These are phyloP conservation scores for Pulveroboletus frians DNA, from an alignment of 768 basidiomycete genomes.

Conservation along the genomic window DNA sequence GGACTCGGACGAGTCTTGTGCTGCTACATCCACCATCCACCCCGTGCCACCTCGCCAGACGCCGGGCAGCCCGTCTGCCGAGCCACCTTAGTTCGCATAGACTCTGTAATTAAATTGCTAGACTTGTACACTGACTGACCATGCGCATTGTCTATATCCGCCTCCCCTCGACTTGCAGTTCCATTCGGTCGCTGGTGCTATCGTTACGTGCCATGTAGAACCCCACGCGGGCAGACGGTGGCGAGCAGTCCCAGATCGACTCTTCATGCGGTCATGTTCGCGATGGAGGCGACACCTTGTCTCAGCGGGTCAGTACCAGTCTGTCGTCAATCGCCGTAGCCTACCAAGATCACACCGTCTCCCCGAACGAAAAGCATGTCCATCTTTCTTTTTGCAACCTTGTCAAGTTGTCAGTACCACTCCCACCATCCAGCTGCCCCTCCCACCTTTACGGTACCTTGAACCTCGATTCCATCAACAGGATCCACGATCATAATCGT, in stretches of 20 bases:
- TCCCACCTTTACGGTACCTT: conserved; percentile 62
- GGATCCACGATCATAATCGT: conserved; percentile 93
- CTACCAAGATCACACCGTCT: conserved; percentile 92
- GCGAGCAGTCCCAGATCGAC: neutral
- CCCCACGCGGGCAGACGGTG: conserved; percentile 20
- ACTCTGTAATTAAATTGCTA: neutral
- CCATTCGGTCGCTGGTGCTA: conserved; percentile 1
- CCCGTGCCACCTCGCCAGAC: neutral
- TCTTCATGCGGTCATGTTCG: conserved; percentile 44
- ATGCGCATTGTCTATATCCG: neutral
- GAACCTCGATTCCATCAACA: conserved; percentile 57
- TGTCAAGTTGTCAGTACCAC: conserved; percentile 4
- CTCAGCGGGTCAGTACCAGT: conserved; percentile 12
- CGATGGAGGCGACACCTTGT: conserved; percentile 75
- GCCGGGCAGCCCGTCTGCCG: neutral
- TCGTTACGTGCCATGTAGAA: conserved; percentile 9
- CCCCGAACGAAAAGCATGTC: conserved; percentile 98
- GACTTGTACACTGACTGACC: neutral
- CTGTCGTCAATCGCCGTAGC: conserved; percentile 22
- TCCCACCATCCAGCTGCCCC: neutral
- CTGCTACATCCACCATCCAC: neutral
- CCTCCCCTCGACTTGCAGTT: neutral
- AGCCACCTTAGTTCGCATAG: conserved; percentile 3
- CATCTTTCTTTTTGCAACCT: conserved; percentile 92
- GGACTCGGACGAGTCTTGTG: conserved; percentile 50